These are phyloP conservation scores for Cicer judaicum DNA, from an alignment of 306 rosid genomes.

Conservation along the genomic window DNA sequence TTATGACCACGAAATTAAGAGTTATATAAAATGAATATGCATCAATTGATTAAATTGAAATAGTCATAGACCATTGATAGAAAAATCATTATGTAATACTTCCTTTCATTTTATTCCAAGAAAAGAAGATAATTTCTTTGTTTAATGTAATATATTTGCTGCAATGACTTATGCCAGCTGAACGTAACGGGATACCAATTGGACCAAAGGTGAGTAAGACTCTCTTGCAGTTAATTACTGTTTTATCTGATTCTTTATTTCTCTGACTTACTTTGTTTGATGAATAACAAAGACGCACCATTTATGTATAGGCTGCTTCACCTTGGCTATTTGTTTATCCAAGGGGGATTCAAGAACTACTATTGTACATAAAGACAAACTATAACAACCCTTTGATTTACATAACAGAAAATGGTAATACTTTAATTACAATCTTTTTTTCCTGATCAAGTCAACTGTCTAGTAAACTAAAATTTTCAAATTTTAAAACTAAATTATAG, in stretches of 20 bases:
- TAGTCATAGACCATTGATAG: not conserved
- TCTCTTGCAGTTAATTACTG: slow-evolving; percentile 21
- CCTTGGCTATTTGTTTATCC: slow-evolving; percentile 62
- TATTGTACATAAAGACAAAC: slow-evolving; percentile 54
- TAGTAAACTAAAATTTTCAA: not conserved
- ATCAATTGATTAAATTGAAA: slow-evolving; percentile 1
- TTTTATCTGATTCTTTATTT: not conserved
- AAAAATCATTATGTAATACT: not conserved
- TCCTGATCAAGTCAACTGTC: not conserved
- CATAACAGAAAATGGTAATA: slow-evolving; percentile 72
- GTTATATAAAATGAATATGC: not conserved
- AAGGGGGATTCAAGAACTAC: slow-evolving; percentile 53
- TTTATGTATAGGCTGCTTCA: slow-evolving; percentile 57
- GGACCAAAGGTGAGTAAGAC: slow-evolving; percentile 42
- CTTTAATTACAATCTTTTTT: not conserved
- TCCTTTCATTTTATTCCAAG: not conserved
- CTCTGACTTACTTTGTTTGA: slow-evolving; percentile 24
- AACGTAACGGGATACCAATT: slow-evolving; percentile 38
- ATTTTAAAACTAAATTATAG: slow-evolving; percentile 41
- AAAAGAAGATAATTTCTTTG: not conserved
- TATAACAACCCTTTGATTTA: slow-evolving; percentile 63
- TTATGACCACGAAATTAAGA: slow-evolving; percentile 3
- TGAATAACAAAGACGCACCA: not conserved
- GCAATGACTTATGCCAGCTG: slow-evolving; percentile 38
- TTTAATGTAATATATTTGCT: slow-evolving; percentile 7